Base-by-base conservation (phyloP, 179 eudicot genomes). In the Sideroxylon spinosum region DNA sequence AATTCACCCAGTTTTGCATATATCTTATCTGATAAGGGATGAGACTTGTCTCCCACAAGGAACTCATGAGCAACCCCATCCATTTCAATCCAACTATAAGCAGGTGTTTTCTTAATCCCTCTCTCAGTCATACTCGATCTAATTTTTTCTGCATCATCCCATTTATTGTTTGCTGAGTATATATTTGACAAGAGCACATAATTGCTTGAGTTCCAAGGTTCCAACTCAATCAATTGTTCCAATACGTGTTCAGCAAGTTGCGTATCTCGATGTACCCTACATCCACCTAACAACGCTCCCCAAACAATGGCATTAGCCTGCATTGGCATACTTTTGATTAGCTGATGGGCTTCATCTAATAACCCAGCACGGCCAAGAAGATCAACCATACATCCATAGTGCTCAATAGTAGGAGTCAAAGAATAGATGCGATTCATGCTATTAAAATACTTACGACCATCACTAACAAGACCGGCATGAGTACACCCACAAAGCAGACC, bases 331-430 rank as follows among this genome's bases (percentile, higher is more conserved):
- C 23, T 66, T 32, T 71, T 63, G 44, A 93, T 88, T 73, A 90
- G 72, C 19, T 80, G 49, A 76, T 78, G 84, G 61, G 97, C 97
- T 80, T 92, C 93, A 1, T 87, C 73, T 73, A 93, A 79, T 59
- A 82, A 83, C 37, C 98, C 93, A 20, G 90, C 90, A 46, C 93
- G 91, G 53, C 97, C 88, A 64, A 91, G 89, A 81, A 90, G 93
- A 85, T 93, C 93, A 55, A 90, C 92, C 86, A 93, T 88, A 84
- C 92, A 89, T 22, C 93, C 98, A 82, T 90, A 90, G 75, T 93
- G 97, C 77, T 93, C 97, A 62, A 89, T 75, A 19, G 83, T 52
- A 17, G 93, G 97, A 71, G 82, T 71, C 48, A 93, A 14, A 26
- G 76, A 78, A 76, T 68, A 91, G 49, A 81, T 71, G 22, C 23